Evolutionary conservation across 208 protist species (phyloP).

Genomic region (Blechomonas ayalai): DNA sequence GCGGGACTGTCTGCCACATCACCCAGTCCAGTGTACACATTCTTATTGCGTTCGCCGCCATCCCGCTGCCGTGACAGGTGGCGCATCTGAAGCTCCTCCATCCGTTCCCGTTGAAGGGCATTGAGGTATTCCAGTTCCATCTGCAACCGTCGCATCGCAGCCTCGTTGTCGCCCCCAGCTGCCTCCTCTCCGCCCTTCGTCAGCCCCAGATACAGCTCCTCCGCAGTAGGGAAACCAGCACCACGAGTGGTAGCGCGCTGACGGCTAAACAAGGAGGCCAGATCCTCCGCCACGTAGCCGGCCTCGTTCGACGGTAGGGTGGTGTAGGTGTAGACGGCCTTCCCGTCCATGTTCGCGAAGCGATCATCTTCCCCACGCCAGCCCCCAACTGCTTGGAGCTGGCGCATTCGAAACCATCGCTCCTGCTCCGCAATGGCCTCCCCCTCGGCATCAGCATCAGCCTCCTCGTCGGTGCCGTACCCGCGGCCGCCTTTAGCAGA

Average conservation of each 20-base stretch:
- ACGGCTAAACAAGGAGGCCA: conserved; percentile 11
- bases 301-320: no score
- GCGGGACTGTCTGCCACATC: not conserved
- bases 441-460: no score
- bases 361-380: no score
- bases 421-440: no score
- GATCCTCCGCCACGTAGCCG: conserved; percentile 11
- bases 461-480: no score
- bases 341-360: no score
- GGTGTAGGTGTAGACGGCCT: no score
- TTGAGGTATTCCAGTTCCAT: conserved; percentile 47
- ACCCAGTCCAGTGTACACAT: not conserved
- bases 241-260: not conserved
- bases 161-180: conserved; percentile 13
- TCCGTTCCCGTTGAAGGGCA: conserved; percentile 27
- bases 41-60: conserved; percentile 1
- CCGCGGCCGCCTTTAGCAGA: no score
- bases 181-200: not conserved
- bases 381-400: no score
- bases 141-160: conserved; percentile 25
- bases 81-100: conserved; percentile 37
- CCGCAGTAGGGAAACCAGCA: conserved; percentile 3
- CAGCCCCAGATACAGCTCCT: conserved; percentile 18
- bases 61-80: conserved; percentile 21
- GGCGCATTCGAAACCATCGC: no score